Conservation (phyloP, 192 early-diverging fungal genomes). For the Dissophora ornata region DNA sequence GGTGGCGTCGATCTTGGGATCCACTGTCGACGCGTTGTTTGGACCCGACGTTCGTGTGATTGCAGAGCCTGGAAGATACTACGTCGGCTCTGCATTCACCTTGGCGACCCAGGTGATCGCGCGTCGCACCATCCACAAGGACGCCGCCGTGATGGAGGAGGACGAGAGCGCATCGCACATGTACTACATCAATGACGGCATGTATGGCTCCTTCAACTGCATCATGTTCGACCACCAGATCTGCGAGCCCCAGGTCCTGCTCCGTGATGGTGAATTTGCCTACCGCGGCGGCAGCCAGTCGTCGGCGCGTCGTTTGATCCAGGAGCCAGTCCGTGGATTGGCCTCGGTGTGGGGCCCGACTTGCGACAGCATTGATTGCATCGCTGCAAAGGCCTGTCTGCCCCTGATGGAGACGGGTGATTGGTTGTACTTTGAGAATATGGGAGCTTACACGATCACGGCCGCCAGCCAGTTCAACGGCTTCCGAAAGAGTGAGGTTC, state of each 20-base stretch:
- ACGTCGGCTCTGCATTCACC: slow-evolving; percentile 92
- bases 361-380: slow-evolving; percentile 98
- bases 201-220: slow-evolving; percentile 99
- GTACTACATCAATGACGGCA: slow-evolving; percentile 98
- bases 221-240: slow-evolving; percentile 96
- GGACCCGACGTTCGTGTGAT: slow-evolving; percentile 90
- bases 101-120: slow-evolving; percentile 94
- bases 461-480: slow-evolving; percentile 91
- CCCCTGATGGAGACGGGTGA: slow-evolving; percentile 93
- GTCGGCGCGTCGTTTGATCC: no score
- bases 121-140: slow-evolving; percentile 69
- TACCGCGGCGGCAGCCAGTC: slow-evolving; percentile 26
- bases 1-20: slow-evolving; percentile 80
- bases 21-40: slow-evolving; percentile 84
- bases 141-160: background rate
- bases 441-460: slow-evolving; percentile 97
- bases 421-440: slow-evolving; percentile 94
- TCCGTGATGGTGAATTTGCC: slow-evolving; percentile 50
- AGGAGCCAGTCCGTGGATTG: slow-evolving; percentile 58
- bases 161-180: slow-evolving; percentile 23
- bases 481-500: slow-evolving; percentile 83
- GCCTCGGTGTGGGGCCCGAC: slow-evolving; percentile 97
- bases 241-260: slow-evolving; percentile 77
- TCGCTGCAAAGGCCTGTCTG: slow-evolving; percentile 71
- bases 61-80: slow-evolving; percentile 98